Base-by-base conservation (phyloP, 2,329 filamentous ascomycete species). In the Colletotrichum sp. region DNA sequence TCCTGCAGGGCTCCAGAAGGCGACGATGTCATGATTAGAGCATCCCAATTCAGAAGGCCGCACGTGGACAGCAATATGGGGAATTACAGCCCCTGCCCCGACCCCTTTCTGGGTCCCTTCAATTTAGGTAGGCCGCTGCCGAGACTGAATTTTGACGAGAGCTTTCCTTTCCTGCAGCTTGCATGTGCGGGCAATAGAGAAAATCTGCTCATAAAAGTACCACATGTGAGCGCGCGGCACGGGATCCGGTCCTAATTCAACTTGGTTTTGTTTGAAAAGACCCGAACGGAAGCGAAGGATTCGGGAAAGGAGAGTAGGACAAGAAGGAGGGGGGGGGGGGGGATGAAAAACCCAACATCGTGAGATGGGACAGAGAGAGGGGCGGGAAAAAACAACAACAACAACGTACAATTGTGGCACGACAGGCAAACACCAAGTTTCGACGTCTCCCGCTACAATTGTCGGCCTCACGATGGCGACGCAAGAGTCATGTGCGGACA, bases 101-200 rank as follows among this genome's bases (percentile, higher is more conserved):
- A 72, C 69, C 52, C 68, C 69, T 75, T 71, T 66, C 68, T 75
- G 68, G 62, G 25, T 66, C 32, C 69, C 63, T 52, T 55, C 72
- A 63, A 75, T 72, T 44, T 72, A 30, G 72, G 63, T 72, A 30
- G 72, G 63, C 59, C 62, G 32, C 30, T 63, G 55, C 63, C 69
- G 62, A 68, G 27, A 25, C 7, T 52, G 15, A 36, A 63, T 44
- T 64, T 55, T 36, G 19, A 44, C 22, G 9, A 29, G 32, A 36
- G 15, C 6, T 52, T 52, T 22, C n/a, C n/a, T 22, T 52, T 52
- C 44, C 44, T 52, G 44, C 44, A 52, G 44, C 44, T 52, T 52
- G 44, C 44, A 52, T 52, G 44, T 22, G 44, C 44, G 44, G 44
- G 44, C 66, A 44, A 49, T 64, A 32, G 29, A 76, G 70, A 69